A percentile compares a stretch with the other conserved stretches of the same genome.
phyloP scores from a whole-genome alignment of 1,284 basidiomycete genomes.

The Lentinula novae-zelandiae region DNA sequence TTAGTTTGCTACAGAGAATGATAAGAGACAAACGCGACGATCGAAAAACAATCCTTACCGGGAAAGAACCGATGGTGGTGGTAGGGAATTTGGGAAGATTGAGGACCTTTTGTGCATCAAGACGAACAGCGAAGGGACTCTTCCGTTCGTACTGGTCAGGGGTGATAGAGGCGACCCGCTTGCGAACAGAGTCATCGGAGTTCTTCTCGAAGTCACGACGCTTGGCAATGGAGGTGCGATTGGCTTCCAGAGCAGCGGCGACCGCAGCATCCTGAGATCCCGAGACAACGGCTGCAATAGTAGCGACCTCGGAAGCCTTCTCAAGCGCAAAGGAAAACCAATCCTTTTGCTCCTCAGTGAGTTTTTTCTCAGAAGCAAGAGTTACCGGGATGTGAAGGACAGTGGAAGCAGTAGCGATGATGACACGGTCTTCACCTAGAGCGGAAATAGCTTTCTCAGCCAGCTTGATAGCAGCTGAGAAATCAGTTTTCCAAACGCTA shows the following conservation, averaged over 20 bases:
- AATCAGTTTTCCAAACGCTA: constrained; percentile 99
- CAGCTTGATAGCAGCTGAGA: constrained; percentile 78
- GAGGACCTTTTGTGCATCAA: constrained; percentile 83
- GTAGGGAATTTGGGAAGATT: constrained; percentile 97
- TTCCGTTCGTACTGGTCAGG: constrained; percentile 87
- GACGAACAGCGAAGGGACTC: constrained; percentile 86
- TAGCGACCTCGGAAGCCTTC: constrained; percentile 91
- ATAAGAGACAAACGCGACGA: neutral
- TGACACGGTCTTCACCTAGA: constrained; percentile 85
- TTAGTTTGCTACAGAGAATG: constrained; percentile 81
- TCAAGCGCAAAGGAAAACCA: constrained; percentile 99
- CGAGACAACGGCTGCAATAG: constrained; percentile 80
- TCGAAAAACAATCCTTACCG: constrained; percentile 43
- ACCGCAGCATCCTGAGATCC: constrained; percentile 76
- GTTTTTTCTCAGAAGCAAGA: constrained; percentile 89
- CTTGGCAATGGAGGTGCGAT: constrained; percentile 90
- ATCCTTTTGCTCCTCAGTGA: constrained; percentile 88
- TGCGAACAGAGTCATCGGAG: constrained; percentile 94
- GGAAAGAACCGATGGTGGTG: constrained; percentile 99
- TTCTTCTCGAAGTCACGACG: constrained; percentile 95
- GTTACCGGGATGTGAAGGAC: constrained; percentile 98
- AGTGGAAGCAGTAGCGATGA: constrained; percentile 95
- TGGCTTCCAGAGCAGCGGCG: constrained; percentile 76
- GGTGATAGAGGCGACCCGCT: constrained; percentile 92
- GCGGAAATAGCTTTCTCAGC: constrained; percentile 83